Base-by-base conservation (phyloP, 257 asterid species). In the Solanum corneliomulleri region DNA sequence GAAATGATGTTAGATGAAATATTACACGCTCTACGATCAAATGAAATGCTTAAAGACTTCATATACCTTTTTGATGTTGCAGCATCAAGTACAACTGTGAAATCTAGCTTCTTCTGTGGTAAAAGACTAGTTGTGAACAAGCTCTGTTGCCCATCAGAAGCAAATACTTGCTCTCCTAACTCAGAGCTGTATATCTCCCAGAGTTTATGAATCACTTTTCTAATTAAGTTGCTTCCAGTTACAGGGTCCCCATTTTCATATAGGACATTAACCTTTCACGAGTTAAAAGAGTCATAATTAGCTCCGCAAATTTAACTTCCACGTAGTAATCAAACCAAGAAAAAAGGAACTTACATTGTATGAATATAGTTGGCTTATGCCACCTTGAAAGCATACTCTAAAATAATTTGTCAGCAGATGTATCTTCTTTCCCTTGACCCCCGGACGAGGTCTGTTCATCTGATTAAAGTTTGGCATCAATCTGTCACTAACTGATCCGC, bases 101-200 rank as follows among this genome's bases (percentile, higher is more conserved):
- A 90, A n/a, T 92, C 93, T 23, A 91, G 84, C 15, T 85, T 89
- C 89, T 88, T 88, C 29, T 86, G 86, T 14, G 93, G 92, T 52
- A 92, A 88, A 25, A 91, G 86, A 52, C 93, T 91, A 42, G 72
- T 89, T 31, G 93, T 88, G 83, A 87, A 89, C 45, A 92, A 62
- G 88, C 92, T 89, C 74, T 86, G 87, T 64, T 16, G 89, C 66
- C 94, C 93, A 87, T 93, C 94, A 75, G 83, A 91, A 58, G 91
- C 91, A 83, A 90, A 91, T 8, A 41, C 11, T 70, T 90, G 90
- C 77, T 85, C 93, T 39, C 83, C 93, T 21, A 92, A 78, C 81
- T 90, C 92, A 13, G 88, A 49, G 47, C 86, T 89, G 69, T 89
- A 89, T 25, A 87, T 87, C 68, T 89, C 86, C 27, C 84, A 87